phyloP scores from a whole-genome alignment of 2,329 filamentous ascomycete genomes.

The Cladosporium sp. region DNA sequence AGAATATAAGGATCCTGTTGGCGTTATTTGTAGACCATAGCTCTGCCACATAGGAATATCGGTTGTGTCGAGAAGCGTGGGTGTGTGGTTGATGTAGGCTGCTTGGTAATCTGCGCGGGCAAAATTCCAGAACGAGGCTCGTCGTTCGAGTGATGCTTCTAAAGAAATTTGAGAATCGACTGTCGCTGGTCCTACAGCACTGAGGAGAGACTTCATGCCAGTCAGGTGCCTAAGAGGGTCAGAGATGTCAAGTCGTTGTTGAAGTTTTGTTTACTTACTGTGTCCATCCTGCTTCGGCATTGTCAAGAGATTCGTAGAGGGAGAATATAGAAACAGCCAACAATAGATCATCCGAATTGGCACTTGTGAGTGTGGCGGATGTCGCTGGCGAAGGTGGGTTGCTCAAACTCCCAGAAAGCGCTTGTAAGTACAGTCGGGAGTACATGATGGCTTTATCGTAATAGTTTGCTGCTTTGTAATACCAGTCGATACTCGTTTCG shows the following conservation, averaged over 20 bases:
- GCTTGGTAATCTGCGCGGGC: conserved; percentile 43
- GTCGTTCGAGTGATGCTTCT: conserved; percentile 39
- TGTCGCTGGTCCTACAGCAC: conserved; percentile 32
- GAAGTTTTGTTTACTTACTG: conserved; percentile 21
- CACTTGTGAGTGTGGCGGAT: conserved; percentile 22
- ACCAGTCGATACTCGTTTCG: conserved; percentile 49
- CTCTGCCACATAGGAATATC: conserved; percentile 59
- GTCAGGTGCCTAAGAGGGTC: conserved; percentile 52
- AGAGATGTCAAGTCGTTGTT: background rate
- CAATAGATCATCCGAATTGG: conserved; percentile 55
- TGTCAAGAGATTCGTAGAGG: conserved; percentile 62
- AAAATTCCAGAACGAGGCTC: conserved; percentile 63
- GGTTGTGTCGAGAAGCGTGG: conserved; percentile 57
- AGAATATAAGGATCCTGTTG: conserved; percentile 42
- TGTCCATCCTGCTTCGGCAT: conserved; percentile 55
- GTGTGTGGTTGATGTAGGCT: conserved; percentile 53
- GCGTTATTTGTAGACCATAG: conserved; percentile 55
- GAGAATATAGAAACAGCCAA: conserved; percentile 62
- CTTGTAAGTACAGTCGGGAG: conserved; percentile 46
- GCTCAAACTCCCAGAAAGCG: conserved; percentile 26
- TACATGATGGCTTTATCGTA: conserved; percentile 46
- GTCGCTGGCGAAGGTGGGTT: conserved; percentile 21
- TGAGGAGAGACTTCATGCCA: conserved; percentile 58
- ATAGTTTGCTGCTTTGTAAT: conserved; percentile 56
- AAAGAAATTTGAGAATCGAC: conserved; percentile 29